phyloP scores from a whole-genome alignment of 2,329 filamentous ascomycete genomes.

The Dactylellina haptotyla region DNA sequence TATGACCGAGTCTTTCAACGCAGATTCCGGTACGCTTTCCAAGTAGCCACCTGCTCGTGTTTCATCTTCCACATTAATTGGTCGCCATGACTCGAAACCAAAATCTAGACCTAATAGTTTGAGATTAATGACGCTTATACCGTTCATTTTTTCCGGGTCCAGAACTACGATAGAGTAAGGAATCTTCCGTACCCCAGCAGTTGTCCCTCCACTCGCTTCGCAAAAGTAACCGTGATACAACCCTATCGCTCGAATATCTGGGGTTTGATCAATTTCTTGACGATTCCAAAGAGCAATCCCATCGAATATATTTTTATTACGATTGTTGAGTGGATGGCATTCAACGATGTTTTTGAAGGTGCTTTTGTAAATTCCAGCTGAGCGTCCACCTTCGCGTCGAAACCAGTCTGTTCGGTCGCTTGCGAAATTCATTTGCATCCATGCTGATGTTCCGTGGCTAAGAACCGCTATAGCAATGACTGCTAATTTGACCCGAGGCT shows the following conservation, averaged over 20 bases:
- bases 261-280: neutral
- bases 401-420: neutral
- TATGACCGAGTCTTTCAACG: neutral
- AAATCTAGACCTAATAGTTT: neutral
- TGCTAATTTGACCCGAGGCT: too few species aligned
- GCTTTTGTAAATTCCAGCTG: neutral
- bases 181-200: neutral
- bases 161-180: conserved; percentile 3
- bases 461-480: neutral
- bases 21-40: neutral
- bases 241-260: neutral
- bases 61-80: conserved; percentile 2
- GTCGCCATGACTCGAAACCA: conserved; percentile 1
- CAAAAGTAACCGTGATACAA: neutral
- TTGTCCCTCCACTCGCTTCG: neutral
- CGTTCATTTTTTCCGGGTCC: conserved; percentile 3
- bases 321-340: neutral
- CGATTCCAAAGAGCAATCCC: conserved; percentile 23
- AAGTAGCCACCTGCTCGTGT: neutral
- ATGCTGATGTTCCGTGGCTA: neutral
- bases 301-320: neutral
- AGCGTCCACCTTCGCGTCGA: neutral
- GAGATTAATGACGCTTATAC: conserved; percentile 12
- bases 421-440: neutral
- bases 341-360: neutral